Percentiles rank a stretch among this genome's conserved stretches.
Conservation (phyloP, 1,139 yeast genomes). For the Kurtzmaniella natalensis region DNA sequence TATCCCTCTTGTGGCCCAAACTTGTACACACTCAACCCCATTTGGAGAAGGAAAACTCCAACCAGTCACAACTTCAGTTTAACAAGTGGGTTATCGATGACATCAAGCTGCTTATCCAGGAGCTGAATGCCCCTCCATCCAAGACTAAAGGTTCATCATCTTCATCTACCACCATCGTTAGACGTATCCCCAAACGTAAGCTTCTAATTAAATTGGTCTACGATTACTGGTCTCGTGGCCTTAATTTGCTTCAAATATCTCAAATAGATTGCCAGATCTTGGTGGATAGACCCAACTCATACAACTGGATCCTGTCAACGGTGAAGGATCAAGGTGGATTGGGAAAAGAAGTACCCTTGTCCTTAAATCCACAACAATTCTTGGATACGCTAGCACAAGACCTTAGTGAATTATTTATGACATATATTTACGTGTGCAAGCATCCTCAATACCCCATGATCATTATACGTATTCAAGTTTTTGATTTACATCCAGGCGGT, state of each 20-base stretch:
- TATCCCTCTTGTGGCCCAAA: slow-evolving; percentile 33
- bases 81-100: slow-evolving; percentile 19
- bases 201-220: slow-evolving; percentile 47
- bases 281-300: slow-evolving; percentile 50
- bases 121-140: not conserved
- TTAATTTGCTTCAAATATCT: slow-evolving; percentile 65
- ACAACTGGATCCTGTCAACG: slow-evolving; percentile 57
- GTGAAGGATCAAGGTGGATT: slow-evolving; percentile 33
- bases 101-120: slow-evolving; percentile 6
- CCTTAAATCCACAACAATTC: slow-evolving; percentile 42
- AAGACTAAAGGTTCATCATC: not conserved
- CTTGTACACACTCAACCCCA: slow-evolving; percentile 37
- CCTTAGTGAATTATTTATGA: slow-evolving; percentile 45
- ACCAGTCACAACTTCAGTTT: slow-evolving; percentile 20
- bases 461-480: slow-evolving; percentile 63
- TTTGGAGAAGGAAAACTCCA: slow-evolving; percentile 11
- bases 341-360: slow-evolving; percentile 29
- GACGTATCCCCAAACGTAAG: slow-evolving; percentile 33
- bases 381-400: slow-evolving; percentile 43
- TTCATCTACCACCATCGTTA: not conserved
- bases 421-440: slow-evolving; percentile 62
- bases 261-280: slow-evolving; percentile 66
- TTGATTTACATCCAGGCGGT: slow-evolving; percentile 39
- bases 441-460: slow-evolving; percentile 61
- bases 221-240: slow-evolving; percentile 60